Evolutionary conservation across 305 asterid genomes (phyloP), one percentile per base, ranked within the genome.

Genomic region (Fraxinus nigra): DNA sequence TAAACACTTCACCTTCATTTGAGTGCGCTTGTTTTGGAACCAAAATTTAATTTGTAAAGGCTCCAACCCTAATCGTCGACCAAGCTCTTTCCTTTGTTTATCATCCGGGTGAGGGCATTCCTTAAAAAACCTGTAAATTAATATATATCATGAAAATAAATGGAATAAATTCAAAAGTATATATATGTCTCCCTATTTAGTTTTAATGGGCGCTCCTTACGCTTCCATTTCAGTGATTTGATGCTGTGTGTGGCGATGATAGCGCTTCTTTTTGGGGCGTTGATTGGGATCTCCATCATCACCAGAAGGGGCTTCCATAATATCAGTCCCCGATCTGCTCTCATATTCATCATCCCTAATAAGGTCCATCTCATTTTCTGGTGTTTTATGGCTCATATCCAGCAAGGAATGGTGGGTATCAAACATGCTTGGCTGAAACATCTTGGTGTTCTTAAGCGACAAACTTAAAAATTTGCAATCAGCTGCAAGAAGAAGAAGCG

Each of bases 11-110:
- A 92, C 98, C 97, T 95, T 95, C 97, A 95, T 93, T 61, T 95
- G 98, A 0, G 98, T 95, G 20, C 98, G 97, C 81, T 95, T 95
- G 89, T 94, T 95, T 83, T 95, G 99, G 82, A 95, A 95, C 99
- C 99, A 95, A 85, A 95, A 95, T 65, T 95, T 95, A 4, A 94
- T 90, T 81, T 95, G 99, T 90, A 94, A 87, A 16, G 97, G 99
- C 81, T 91, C 98, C 26, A 95, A 79, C 6, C 81, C 84, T 78
- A 95, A 81, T 20, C 95, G 83, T 22, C 94, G 92, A 18, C 99
- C 98, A 1, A 95, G 90, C 87, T 93, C 98, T 76, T 93, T 95
- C 89, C 98, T 89, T 88, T 95, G 98, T 43, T 95, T 95, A 86
- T 95, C 99, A 84, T 94, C 99, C 1, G 98, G 99, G 83, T 95